A percentile compares a stretch with the other conserved stretches of the same genome.
These are phyloP conservation scores for Russula lepida DNA, from an alignment of 768 basidiomycete genomes.

Conservation along the genomic window DNA sequence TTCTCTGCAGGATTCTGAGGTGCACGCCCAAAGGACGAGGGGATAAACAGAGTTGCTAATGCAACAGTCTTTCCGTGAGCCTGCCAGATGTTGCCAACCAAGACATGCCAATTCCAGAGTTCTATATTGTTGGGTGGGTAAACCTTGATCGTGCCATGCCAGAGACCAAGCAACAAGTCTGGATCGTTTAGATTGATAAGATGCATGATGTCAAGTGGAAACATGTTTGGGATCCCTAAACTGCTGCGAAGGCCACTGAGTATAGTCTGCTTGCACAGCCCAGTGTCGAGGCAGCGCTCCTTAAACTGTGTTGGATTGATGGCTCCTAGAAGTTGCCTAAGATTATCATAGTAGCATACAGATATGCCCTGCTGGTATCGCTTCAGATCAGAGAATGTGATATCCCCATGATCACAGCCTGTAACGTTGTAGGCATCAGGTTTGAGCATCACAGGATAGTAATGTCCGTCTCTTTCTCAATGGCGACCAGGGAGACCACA, in stretches of 20 bases:
- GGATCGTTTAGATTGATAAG: background rate
- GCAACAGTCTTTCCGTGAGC: background rate
- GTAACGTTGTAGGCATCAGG: background rate
- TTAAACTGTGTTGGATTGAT: background rate
- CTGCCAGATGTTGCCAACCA: background rate
- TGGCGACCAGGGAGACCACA: too few species aligned
- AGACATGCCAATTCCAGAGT: background rate
- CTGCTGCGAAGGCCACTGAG: background rate
- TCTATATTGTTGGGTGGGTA: background rate
- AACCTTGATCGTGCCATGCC: background rate
- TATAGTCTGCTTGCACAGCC: too few species aligned
- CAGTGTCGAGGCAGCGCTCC: background rate
- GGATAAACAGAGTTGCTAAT: background rate
- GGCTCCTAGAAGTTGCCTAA: background rate
- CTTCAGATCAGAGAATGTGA: background rate
- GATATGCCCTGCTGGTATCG: fast-evolving
- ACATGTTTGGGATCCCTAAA: background rate
- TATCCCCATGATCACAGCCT: background rate
- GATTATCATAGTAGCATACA: background rate
- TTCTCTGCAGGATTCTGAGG: too few species aligned
- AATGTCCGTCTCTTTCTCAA: too few species aligned
- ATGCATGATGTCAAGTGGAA: background rate
- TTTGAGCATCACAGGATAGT: too few species aligned
- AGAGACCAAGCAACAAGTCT: background rate
- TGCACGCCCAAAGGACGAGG: background rate